phyloP scores from a whole-genome alignment of 306 rosid genomes.

The Citrullus colocynthis region DNA sequence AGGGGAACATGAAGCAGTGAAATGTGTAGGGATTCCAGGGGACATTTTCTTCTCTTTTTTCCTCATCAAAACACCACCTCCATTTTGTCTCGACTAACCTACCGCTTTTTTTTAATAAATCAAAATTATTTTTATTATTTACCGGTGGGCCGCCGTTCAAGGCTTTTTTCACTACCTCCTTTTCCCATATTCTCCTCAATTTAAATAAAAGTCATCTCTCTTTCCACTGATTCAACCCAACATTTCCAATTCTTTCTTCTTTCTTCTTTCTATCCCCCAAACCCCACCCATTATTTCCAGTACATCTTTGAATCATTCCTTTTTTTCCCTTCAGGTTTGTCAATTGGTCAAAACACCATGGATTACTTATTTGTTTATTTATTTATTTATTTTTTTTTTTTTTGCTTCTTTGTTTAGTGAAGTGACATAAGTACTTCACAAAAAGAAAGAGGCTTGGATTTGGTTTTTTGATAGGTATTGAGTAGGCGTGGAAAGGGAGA shows the following conservation, averaged over 20 bases:
- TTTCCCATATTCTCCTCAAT: background rate
- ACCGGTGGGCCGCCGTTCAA: slow-evolving; percentile 15
- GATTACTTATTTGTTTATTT: too few species aligned
- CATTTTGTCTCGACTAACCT: slow-evolving; percentile 33
- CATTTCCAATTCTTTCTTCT: background rate
- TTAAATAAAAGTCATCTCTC: background rate
- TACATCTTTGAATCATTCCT: background rate
- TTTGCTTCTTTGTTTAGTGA: background rate
- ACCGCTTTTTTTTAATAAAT: background rate
- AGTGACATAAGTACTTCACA: background rate
- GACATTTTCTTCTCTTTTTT: slow-evolving; percentile 39
- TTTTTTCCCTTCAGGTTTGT: background rate
- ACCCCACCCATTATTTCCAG: background rate
- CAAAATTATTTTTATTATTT: background rate
- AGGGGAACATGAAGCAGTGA: slow-evolving; percentile 34
- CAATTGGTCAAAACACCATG: background rate
- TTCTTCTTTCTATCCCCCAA: too few species aligned
- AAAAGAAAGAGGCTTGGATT: background rate
- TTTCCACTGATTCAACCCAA: background rate
- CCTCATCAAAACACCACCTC: slow-evolving; percentile 24
- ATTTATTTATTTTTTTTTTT: too few species aligned
- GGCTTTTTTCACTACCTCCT: background rate
- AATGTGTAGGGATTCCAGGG: slow-evolving; percentile 43
- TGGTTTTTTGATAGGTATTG: background rate
- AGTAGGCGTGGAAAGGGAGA: slow-evolving; percentile 6